Evolutionary conservation across 176 grass and related monocot species (phyloP), one percentile per base, ranked within the genome.

Genomic region (Otatea glauca): DNA sequence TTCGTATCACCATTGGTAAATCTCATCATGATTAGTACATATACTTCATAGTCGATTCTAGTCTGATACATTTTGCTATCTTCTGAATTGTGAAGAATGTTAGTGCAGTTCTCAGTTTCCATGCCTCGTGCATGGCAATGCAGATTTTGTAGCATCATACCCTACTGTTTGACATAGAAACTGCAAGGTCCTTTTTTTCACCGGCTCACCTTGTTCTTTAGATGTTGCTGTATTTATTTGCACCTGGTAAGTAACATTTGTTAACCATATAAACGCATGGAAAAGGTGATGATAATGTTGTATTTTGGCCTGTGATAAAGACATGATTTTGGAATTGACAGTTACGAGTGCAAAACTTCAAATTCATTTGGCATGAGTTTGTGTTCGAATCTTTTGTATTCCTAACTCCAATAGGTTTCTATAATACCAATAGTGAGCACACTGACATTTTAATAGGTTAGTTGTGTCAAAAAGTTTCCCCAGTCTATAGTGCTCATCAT

Each of bases 11-110:
- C 48, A 23, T 74, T 55, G 66, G 11, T 74, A 65, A 65, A 29
- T 21, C 12, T 9, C 51, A 35, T 81, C 77, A 65, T 86, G 34
- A 15, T 43, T 78, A 20, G 56, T 27, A 74, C 10, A 61, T n/a
- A n/a, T 58, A 61, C 17, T 34, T 20, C 4, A 72, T 51, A 5
- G 20, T 64, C 13, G 25, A 83, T 63, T 54, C 23, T 65, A 75
- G 14, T 7, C 7, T 10, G 29, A 38, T 78, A 44, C 51, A 38
- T 43, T 13, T 62, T 43, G 58, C 15, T 51, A 72, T 42, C 32
- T 29, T 27, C 66, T 42, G 16, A 48, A 65, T 38, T 15, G 4
- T 80, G 45, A 38, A 53, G 11, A 72, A 24, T 74, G 47, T 7
- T 11, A 47, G 3, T 51, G 16, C 17, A 79, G 7, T 71, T 60